phyloP scores from a whole-genome alignment of 108 stramenopile species.

The Cylindrotheca fusiformis region DNA sequence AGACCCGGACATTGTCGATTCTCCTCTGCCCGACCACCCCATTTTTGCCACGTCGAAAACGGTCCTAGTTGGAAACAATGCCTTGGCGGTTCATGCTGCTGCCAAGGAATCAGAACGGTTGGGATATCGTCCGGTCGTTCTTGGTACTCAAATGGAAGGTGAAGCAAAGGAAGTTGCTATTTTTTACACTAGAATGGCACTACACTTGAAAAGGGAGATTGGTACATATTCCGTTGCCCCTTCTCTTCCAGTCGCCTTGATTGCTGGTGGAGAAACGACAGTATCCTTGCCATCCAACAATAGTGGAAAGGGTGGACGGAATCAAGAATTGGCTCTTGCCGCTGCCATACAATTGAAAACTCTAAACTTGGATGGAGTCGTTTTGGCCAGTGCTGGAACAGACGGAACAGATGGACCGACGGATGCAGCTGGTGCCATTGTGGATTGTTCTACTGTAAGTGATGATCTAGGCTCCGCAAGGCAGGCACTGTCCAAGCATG shows the following conservation, averaged over 20 bases:
- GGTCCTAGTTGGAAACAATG: slow-evolving; percentile 81
- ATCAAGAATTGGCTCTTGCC: slow-evolving; percentile 82
- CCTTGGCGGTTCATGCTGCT: slow-evolving; percentile 69
- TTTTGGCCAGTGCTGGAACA: slow-evolving; percentile 74
- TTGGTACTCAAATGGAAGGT: slow-evolving; percentile 76
- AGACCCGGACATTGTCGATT: slow-evolving; percentile 39
- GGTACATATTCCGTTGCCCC: slow-evolving; percentile 11
- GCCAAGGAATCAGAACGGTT: slow-evolving; percentile 52
- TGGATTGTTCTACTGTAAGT: slow-evolving; percentile 62
- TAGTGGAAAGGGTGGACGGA: slow-evolving; percentile 82
- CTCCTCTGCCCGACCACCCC: slow-evolving; percentile 46
- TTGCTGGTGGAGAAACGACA: slow-evolving; percentile 88
- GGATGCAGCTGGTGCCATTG: slow-evolving; percentile 87
- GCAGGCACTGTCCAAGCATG: slow-evolving; percentile 57
- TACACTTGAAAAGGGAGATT: slow-evolving; percentile 44
- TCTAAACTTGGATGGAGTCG: slow-evolving; percentile 61
- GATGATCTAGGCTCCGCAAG: slow-evolving; percentile 25
- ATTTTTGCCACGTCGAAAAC: slow-evolving; percentile 47
- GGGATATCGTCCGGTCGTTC: slow-evolving; percentile 73
- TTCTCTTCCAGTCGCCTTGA: slow-evolving; percentile 59
- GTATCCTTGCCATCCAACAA: slow-evolving; percentile 58
- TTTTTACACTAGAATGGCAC: slow-evolving; percentile 67
- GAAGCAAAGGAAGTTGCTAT: slow-evolving; percentile 75
- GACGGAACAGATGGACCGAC: slow-evolving; percentile 91
- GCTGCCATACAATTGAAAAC: slow-evolving; percentile 58